These are phyloP conservation scores for Eurotiales sp. DNA, from an alignment of 2,329 filamentous ascomycete genomes.

Conservation along the genomic window DNA sequence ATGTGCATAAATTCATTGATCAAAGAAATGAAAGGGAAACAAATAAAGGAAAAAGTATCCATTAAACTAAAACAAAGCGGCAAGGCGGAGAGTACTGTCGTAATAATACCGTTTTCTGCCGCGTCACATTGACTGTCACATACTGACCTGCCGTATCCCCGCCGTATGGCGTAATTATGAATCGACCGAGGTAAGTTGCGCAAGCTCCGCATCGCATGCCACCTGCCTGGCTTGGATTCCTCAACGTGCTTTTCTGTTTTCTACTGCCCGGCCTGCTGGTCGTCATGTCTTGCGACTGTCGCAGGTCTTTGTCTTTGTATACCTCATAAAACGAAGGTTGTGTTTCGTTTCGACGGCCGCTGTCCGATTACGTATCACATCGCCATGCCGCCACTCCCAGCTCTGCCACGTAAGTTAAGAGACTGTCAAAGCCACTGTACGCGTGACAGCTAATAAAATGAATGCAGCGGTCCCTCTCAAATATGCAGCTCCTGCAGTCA, in stretches of 20 bases:
- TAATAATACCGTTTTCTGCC: background rate
- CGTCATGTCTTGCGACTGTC: conserved; percentile 5
- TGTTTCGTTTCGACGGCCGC: background rate
- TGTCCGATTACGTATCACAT: background rate
- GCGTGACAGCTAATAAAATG: background rate
- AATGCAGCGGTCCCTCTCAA: conserved; percentile 33
- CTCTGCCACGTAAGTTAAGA: conserved; percentile 2
- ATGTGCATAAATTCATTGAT: no score
- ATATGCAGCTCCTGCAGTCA: conserved; percentile 57
- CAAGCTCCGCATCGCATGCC: background rate
- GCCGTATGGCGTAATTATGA: background rate
- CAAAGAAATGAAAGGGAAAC: no score
- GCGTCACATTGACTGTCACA: background rate
- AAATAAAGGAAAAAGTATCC: no score
- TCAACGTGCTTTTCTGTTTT: background rate
- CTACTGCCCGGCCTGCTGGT: no score
- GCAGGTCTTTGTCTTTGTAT: conserved; percentile 1
- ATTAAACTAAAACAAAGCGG: background rate
- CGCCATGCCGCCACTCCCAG: conserved; percentile 11
- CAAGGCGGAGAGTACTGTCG: background rate
- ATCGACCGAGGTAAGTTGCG: conserved; percentile 3
- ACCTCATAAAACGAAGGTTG: no score
- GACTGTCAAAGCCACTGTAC: background rate
- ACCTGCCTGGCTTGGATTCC: no score
- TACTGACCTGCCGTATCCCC: no score